phyloP scores from a whole-genome alignment of 805 yeast genomes.

The Candida anglica region DNA sequence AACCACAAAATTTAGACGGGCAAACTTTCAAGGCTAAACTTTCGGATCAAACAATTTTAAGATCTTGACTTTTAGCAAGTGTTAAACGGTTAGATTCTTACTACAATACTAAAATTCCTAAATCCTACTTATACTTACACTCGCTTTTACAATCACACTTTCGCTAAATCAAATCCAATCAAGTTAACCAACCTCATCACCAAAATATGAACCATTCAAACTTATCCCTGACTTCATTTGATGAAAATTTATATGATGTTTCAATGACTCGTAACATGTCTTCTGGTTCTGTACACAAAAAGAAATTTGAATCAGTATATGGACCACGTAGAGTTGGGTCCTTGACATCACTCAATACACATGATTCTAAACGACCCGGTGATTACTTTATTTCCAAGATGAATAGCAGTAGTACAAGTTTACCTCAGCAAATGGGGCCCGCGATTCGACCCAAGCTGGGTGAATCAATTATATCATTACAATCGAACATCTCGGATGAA shows the following conservation, averaged over 20 bases:
- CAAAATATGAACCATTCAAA: slow-evolving; percentile 15
- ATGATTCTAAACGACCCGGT: slow-evolving; percentile 27
- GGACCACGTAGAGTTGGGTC: slow-evolving; percentile 26
- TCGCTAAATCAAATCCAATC: too few relatives aligned
- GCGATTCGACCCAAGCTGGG: slow-evolving; percentile 25
- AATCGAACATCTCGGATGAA: slow-evolving; percentile 32
- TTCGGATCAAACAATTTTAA: too few relatives aligned
- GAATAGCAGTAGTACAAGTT: slow-evolving; percentile 16
- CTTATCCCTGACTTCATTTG: slow-evolving; percentile 16
- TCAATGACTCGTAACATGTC: slow-evolving; percentile 8
- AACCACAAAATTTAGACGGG: too few relatives aligned
- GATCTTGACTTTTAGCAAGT: too few relatives aligned
- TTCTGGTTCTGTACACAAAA: slow-evolving; percentile 11
- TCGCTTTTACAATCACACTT: too few relatives aligned
- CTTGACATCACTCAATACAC: slow-evolving; percentile 16
- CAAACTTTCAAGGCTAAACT: too few relatives aligned
- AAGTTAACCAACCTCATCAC: neutral
- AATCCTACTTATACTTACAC: too few relatives aligned
- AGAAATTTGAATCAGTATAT: slow-evolving; percentile 10
- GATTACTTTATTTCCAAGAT: slow-evolving; percentile 35
- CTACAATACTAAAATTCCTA: too few relatives aligned
- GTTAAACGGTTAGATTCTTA: too few relatives aligned
- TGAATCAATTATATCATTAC: slow-evolving; percentile 28
- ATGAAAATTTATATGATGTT: slow-evolving; percentile 24
- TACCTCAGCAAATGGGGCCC: slow-evolving; percentile 8